A percentile compares a stretch with the other conserved stretches of the same genome.
phyloP scores from a whole-genome alignment of 805 yeast species.

The Komagataella ulmi region DNA sequence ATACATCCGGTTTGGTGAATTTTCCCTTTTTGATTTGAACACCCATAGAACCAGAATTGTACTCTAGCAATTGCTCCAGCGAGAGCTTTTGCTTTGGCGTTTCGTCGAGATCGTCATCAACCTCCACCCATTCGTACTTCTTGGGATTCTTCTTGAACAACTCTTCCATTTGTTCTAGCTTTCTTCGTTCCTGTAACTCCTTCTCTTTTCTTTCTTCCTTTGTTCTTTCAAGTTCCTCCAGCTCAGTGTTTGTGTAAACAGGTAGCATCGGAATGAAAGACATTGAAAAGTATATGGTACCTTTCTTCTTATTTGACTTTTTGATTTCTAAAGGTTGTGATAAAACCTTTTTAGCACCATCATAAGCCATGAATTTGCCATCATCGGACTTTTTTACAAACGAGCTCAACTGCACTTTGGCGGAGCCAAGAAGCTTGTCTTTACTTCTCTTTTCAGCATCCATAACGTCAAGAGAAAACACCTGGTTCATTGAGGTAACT shows the following conservation, averaged over 20 bases:
- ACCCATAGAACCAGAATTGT: constrained; percentile 51
- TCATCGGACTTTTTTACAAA: constrained; percentile 32
- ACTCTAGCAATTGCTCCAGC: constrained; percentile 36
- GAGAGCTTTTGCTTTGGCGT: constrained; percentile 29
- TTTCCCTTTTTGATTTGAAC: constrained; percentile 39
- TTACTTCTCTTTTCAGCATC: constrained; percentile 54
- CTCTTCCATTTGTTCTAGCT: constrained; percentile 35
- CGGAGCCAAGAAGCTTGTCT: constrained; percentile 52
- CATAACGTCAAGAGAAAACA: constrained; percentile 40
- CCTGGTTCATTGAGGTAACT: constrained; percentile 45
- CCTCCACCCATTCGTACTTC: constrained; percentile 47
- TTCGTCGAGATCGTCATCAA: constrained; percentile 25
- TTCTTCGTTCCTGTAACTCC: constrained; percentile 21
- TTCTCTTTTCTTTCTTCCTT: constrained; percentile 22
- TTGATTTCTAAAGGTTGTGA: constrained; percentile 16
- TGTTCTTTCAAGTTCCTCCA: constrained; percentile 28
- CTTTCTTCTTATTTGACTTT: constrained; percentile 25
- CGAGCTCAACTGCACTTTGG: constrained; percentile 34
- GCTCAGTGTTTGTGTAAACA: constrained; percentile 45
- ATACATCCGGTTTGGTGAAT: constrained; percentile 32
- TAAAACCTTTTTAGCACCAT: constrained; percentile 33
- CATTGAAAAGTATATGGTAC: constrained; percentile 37
- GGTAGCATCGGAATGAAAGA: constrained; percentile 57
- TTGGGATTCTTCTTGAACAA: constrained; percentile 42
- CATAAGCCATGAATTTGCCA: constrained; percentile 34